Percentiles rank a stretch among this genome's conserved stretches.
These are phyloP conservation scores for Ogataea sp. DNA, from an alignment of 805 yeast genomes.

Conservation along the genomic window DNA sequence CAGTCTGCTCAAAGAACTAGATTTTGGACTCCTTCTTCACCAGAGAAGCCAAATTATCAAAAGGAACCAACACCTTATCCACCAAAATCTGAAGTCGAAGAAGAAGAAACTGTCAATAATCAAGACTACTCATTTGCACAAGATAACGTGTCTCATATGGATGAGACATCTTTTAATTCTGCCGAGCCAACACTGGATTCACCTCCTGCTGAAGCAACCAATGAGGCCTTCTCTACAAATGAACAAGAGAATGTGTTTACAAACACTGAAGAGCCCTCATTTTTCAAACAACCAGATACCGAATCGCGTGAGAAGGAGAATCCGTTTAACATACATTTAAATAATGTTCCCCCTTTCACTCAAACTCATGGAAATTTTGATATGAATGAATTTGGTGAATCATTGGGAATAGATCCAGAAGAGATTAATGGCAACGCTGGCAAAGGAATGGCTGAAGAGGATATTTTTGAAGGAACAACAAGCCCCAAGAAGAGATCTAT, in stretches of 20 bases:
- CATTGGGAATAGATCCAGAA: conserved; percentile 7
- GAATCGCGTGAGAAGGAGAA: not conserved
- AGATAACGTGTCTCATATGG: too few species aligned
- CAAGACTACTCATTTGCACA: conserved; percentile 2
- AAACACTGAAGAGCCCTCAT: too few species aligned
- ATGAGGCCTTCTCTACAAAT: too few species aligned
- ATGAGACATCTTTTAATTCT: too few species aligned
- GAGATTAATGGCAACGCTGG: not conserved
- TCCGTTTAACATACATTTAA: conserved; percentile 2
- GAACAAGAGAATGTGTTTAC: too few species aligned
- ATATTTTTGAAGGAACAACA: not conserved
- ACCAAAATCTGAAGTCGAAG: not conserved
- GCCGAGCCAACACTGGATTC: too few species aligned
- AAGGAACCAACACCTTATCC: not conserved
- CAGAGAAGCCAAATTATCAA: not conserved
- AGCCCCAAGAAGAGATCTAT: not conserved
- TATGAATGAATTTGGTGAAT: conserved; percentile 16
- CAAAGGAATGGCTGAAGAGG: not conserved
- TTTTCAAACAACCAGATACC: too few species aligned
- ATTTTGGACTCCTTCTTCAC: not conserved
- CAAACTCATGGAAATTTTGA: conserved; percentile 22
- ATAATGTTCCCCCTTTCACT: conserved; percentile 21
- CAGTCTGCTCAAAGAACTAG: too few species aligned
- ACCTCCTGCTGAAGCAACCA: too few species aligned
- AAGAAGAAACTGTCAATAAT: not conserved